phyloP scores from a whole-genome alignment of 78 protist species.

The Dictyostelium capitatum region DNA sequence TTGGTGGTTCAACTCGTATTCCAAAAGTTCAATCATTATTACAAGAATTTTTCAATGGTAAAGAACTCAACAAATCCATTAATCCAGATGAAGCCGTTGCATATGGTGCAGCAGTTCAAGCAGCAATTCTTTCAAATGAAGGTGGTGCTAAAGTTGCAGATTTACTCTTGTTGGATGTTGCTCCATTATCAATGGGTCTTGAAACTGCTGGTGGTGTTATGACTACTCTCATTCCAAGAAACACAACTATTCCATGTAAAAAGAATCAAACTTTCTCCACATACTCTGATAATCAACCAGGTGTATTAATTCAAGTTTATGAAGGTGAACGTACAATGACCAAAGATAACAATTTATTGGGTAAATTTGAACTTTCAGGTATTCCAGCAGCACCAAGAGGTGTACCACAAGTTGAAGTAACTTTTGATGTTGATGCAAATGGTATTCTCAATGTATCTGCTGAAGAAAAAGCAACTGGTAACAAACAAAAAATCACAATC shows the following conservation, averaged over 20 bases:
- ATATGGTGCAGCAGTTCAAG: conserved; percentile 95
- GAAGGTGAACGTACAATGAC: conserved; percentile 95
- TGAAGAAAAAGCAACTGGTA: conserved; percentile 95
- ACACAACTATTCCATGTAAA: conserved; percentile 96
- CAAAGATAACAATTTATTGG: conserved; percentile 93
- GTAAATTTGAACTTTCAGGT: conserved; percentile 88
- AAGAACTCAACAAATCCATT: conserved; percentile 89
- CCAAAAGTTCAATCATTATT: conserved; percentile 95
- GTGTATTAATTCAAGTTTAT: conserved; percentile 89
- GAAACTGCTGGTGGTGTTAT: conserved; percentile 98
- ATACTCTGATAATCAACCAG: conserved; percentile 92
- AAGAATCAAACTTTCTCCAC: conserved; percentile 95
- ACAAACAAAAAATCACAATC: conserved; percentile 83
- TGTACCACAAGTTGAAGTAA: conserved; percentile 94
- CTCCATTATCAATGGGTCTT: conserved; percentile 97
- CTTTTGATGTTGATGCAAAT: conserved; percentile 94
- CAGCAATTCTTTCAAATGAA: conserved; percentile 95
- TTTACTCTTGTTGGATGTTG: conserved; percentile 94
- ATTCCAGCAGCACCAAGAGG: conserved; percentile 96
- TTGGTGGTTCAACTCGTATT: conserved; percentile 98
- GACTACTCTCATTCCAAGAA: conserved; percentile 94
- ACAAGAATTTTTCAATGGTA: conserved; percentile 94
- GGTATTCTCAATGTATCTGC: conserved; percentile 97
- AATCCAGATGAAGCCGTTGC: conserved; percentile 97
- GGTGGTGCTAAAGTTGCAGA: conserved; percentile 87